Base-by-base conservation (phyloP, 169 alveolate species). In the Fabrea salina region DNA sequence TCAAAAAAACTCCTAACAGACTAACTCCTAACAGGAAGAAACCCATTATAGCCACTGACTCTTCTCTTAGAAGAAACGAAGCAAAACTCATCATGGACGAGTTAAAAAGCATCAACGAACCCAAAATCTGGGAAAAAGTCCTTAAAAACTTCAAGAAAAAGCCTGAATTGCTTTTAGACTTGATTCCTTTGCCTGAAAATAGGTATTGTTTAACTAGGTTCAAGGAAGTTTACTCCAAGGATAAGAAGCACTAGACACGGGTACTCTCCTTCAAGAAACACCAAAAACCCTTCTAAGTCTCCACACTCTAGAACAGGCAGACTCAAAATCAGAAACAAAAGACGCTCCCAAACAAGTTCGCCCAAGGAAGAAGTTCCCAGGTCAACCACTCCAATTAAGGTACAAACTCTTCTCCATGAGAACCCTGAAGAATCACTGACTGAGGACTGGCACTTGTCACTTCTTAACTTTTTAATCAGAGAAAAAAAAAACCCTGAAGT, bases 151-250 rank as follows among this genome's bases (percentile, higher is more conserved):
- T 68, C 30, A 68, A 68, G 35, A 68, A 11, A 44, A 68, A 68
- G 27, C 78, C 78, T 1, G 13, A n/a, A 68, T 11, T 19, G 13
- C 66, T 68, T 8, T 13, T 68, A 64, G 61, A 68, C n/a, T 43
- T 68, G 19, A 68, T 68, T 22, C 78, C 78, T n/a, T 8, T 47
- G n/a, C n/a, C n/a, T n/a, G n/a, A n/a, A n/a, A n/a, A n/a, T 56
- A 25, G 30, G 67, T 56, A 56, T 22, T 19, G 11, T 56, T 56
- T 56, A 27, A 22, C n/a, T 56, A 56, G 67, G 67, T 11, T 19
- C 22, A 16, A n/a, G 40, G 11, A 56, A 0, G 11, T 56, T 19
- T 56, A 19, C 4, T 56, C n/a, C 16, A 56, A 56, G 67, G n/a
- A n/a, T n/a, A n/a, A n/a, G n/a, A n/a, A n/a, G n/a, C n/a, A n/a